Evolutionary conservation across 768 basidiomycete species (phyloP).

Genomic region (Mycena galericulata): DNA sequence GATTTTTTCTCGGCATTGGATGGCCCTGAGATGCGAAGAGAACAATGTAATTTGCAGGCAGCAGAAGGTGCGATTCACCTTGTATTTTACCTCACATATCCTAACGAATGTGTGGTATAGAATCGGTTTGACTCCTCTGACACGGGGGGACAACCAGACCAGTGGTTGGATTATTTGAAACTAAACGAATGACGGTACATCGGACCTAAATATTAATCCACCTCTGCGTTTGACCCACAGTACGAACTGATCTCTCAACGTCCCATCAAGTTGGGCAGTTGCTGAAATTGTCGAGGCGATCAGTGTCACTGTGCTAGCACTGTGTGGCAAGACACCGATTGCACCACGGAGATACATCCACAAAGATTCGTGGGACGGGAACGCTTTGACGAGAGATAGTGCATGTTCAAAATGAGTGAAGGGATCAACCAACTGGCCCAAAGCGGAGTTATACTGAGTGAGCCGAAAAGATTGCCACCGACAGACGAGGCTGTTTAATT

Average conservation of each 20-base stretch:
- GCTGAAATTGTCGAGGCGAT: conserved; percentile 12
- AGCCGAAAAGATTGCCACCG: conserved; percentile 36
- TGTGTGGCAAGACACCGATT: neutral
- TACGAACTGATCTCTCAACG: conserved; percentile 10
- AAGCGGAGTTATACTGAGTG: conserved; percentile 5
- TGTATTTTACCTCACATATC: too few species aligned
- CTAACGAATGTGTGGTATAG: too few species aligned
- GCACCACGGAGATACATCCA: conserved; percentile 69
- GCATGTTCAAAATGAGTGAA: conserved; percentile 52
- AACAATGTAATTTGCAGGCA: too few species aligned
- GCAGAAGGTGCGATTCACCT: too few species aligned
- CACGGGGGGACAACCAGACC: too few species aligned
- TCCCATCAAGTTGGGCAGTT: neutral
- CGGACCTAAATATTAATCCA: too few species aligned
- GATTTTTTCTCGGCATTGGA: too few species aligned
- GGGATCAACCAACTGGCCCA: conserved; percentile 9
- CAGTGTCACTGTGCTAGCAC: neutral
- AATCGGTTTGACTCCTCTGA: too few species aligned
- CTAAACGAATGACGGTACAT: too few species aligned
- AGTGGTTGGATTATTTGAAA: too few species aligned
- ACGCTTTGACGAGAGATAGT: conserved; percentile 58
- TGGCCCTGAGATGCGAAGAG: too few species aligned
- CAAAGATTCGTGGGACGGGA: conserved; percentile 70
- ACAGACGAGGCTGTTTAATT: conserved; percentile 56
- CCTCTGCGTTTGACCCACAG: conserved; percentile 8